A percentile compares a stretch with the other conserved stretches of the same genome.
phyloP scores from a whole-genome alignment of 2,329 filamentous ascomycete genomes.

The Bipolaris oryzae region DNA sequence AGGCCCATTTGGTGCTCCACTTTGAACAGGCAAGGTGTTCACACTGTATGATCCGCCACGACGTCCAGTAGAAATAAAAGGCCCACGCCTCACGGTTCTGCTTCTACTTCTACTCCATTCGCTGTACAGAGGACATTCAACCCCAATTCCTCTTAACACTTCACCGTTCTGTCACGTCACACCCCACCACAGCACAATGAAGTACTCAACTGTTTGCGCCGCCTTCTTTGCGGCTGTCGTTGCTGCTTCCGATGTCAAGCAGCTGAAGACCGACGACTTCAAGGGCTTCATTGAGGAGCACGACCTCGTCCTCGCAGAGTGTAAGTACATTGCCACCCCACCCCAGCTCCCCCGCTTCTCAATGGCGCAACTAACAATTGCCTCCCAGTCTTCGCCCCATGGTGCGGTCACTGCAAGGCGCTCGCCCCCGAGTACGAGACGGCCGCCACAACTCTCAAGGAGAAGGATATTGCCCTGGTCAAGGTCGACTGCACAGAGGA shows the following conservation, averaged over 20 bases:
- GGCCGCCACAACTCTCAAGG: constrained; percentile 81
- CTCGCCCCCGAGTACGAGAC: constrained; percentile 92
- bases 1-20: constrained; percentile 2
- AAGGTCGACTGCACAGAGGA: constrained; percentile 97
- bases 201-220: constrained; percentile 48
- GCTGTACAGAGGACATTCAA: constrained; percentile 27
- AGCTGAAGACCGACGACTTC: constrained; percentile 87
- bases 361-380: constrained; percentile 47
- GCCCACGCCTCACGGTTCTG: constrained; percentile 21
- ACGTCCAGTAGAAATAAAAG: constrained; percentile 31
- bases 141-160: constrained; percentile 8
- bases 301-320: constrained; percentile 91
- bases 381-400: constrained; percentile 82
- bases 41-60: constrained; percentile 23
- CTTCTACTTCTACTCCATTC: constrained; percentile 23
- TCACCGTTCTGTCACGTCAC: neutral
- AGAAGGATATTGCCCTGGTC: constrained; percentile 82
- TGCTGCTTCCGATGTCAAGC: constrained; percentile 77
- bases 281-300: constrained; percentile 83
- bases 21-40: constrained; percentile 15
- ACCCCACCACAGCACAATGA: constrained; percentile 36
- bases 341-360: neutral
- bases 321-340: constrained; percentile 60
- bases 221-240: constrained; percentile 62
- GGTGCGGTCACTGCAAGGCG: constrained; percentile 99